A percentile compares a stretch with the other conserved stretches of the same genome.
phyloP scores from a whole-genome alignment of 2,329 filamentous ascomycete genomes.

The Ascochyta viciae-villosae region DNA sequence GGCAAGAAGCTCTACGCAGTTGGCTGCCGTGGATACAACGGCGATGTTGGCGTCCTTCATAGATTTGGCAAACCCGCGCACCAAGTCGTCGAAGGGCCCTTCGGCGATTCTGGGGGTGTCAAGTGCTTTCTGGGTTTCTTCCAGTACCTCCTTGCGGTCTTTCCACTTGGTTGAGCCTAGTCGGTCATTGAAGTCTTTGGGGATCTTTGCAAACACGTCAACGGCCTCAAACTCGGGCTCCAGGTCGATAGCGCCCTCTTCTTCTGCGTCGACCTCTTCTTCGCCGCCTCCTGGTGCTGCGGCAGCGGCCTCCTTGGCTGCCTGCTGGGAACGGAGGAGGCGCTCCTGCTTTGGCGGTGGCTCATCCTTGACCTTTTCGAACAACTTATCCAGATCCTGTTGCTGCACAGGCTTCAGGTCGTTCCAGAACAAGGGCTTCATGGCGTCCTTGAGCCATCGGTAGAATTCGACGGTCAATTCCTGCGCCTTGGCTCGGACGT shows the following conservation, averaged over 20 bases:
- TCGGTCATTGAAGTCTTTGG: constrained; percentile 81
- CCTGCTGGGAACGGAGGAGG: constrained; percentile 87
- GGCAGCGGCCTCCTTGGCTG: constrained; percentile 74
- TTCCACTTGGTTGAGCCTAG: constrained; percentile 97
- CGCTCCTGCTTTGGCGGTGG: constrained; percentile 88
- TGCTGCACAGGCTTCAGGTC: constrained; percentile 97
- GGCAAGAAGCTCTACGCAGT: constrained; percentile 88
- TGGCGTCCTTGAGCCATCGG: constrained; percentile 94
- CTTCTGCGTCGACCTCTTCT: constrained; percentile 60
- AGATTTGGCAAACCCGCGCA: constrained; percentile 84
- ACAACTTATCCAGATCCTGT: constrained; percentile 88
- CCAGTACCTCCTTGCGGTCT: constrained; percentile 92
- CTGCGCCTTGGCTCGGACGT: constrained; percentile 92
- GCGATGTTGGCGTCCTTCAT: constrained; percentile 99
- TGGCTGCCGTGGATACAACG: constrained; percentile 90
- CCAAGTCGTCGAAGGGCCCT: constrained; percentile 83
- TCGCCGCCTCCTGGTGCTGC: constrained; percentile 62
- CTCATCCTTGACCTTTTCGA: constrained; percentile 91
- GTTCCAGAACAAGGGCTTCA: constrained; percentile 97
- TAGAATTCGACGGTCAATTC: constrained; percentile 93
- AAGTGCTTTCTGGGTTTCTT: constrained; percentile 76
- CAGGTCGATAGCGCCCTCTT: constrained; percentile 74
- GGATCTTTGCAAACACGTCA: constrained; percentile 82
- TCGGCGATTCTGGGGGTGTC: constrained; percentile 94
- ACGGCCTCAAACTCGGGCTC: constrained; percentile 75